Percentiles rank a stretch among this genome's conserved stretches.
Evolutionary conservation across 148 eudicot species (phyloP).

Genomic region (Salicornia ramosissima): DNA sequence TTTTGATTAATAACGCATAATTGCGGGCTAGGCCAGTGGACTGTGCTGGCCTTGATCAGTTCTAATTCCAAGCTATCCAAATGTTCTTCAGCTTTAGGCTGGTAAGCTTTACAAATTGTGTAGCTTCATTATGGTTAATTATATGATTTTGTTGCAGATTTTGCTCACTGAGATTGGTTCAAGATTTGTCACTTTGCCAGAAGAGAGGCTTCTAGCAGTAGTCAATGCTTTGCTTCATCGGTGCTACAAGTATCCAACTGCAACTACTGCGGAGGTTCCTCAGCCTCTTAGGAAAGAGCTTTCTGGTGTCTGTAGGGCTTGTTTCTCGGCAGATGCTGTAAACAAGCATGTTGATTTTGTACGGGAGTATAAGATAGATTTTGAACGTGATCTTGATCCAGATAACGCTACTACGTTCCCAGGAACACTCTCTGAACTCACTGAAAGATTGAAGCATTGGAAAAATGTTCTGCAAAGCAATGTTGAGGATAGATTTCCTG

Average conservation of each 20-base stretch:
- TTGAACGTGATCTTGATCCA: conserved; percentile 98
- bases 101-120: not conserved
- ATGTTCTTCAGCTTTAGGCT: not conserved
- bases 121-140: not conserved
- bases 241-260: conserved; percentile 96
- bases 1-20: no score
- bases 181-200: conserved; percentile 97
- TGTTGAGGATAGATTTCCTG: conserved; percentile 96
- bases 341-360: conserved; percentile 97
- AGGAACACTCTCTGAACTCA: conserved; percentile 74
- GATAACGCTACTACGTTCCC: conserved; percentile 88
- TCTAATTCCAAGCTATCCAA: not conserved
- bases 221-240: conserved; percentile 95
- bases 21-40: no score
- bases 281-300: conserved; percentile 97
- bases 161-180: conserved; percentile 96
- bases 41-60: no score
- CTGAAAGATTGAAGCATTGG: conserved; percentile 92
- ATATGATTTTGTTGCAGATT: conserved; percentile 37
- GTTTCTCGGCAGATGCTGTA: conserved; percentile 97
- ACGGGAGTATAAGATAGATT: conserved; percentile 91
- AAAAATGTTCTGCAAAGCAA: conserved; percentile 95
- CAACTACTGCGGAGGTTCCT: conserved; percentile 97
- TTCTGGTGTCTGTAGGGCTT: conserved; percentile 95
- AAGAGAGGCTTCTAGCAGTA: conserved; percentile 93